Percentiles rank a stretch among this genome's conserved stretches.
Evolutionary conservation across 2,329 filamentous ascomycete species (phyloP).

Genomic region (Sarocladium kiliense): DNA sequence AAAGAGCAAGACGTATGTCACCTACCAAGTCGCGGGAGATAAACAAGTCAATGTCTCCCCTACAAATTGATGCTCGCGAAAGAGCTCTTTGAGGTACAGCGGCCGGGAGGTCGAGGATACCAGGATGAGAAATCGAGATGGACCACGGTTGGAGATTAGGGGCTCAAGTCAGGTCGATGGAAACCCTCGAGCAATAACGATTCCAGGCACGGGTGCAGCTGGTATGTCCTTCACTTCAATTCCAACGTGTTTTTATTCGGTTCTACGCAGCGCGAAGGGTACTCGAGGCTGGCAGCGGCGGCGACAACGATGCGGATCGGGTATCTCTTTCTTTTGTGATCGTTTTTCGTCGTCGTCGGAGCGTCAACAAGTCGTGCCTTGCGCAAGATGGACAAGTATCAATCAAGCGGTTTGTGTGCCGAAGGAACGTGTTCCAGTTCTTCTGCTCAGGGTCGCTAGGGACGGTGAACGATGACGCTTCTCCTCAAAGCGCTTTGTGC

Average conservation of each 20-base stretch:
- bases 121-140: background rate
- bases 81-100: slow-evolving; percentile 17
- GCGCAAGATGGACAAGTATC: slow-evolving; percentile 19
- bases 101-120: slow-evolving; percentile 17
- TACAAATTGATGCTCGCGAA: slow-evolving; percentile 36
- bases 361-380: slow-evolving; percentile 20
- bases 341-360: slow-evolving; percentile 28
- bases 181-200: background rate
- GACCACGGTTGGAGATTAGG: background rate
- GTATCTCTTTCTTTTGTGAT: slow-evolving; percentile 24
- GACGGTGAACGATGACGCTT: slow-evolving; percentile 19
- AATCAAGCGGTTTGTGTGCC: slow-evolving; percentile 20
- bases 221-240: slow-evolving; percentile 21
- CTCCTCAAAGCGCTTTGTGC: background rate
- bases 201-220: background rate
- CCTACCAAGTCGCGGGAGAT: slow-evolving; percentile 76
- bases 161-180: background rate
- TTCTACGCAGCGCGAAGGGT: slow-evolving; percentile 32
- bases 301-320: slow-evolving; percentile 23
- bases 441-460: slow-evolving; percentile 22
- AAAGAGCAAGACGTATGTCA: too few species aligned
- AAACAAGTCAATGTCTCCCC: slow-evolving; percentile 99
- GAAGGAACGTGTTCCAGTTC: slow-evolving; percentile 40
- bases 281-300: slow-evolving; percentile 24
- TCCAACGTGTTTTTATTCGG: slow-evolving; percentile 17